Base-by-base conservation (phyloP, 768 basidiomycete species). In the Leccinellum albellum region DNA sequence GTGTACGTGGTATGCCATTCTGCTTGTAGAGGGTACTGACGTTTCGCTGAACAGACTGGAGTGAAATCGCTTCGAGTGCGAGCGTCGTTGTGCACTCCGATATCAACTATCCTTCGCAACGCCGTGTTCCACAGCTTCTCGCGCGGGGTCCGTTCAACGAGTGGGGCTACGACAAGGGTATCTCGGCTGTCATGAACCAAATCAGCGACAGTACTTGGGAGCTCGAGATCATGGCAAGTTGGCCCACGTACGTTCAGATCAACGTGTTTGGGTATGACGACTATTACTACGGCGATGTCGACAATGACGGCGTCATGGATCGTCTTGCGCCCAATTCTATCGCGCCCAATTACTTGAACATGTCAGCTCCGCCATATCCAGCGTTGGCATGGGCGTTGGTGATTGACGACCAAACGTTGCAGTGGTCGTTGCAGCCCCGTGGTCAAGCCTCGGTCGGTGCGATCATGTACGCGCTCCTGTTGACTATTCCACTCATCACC, bases 251-350 rank as follows among this genome's bases (percentile, higher is more conserved):
- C 63, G 76, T 96, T 29, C 91, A 97, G 71, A 78, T 96, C 54
- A 95, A 96, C 73, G 87, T 96, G 52, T 96, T 86, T 78, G 88
- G 85, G 56, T 94, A 85, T 70, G 93, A 95, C 67, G 85, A 95
- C 64, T 97, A 84, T 76, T 97, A 88, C 76, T 96, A 95, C 63
- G 94, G 94, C 57, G 94, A 97, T 65, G 75, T 83, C 13, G 94
- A 97, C 66, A 85, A 79, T 28, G 94, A 97, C 65, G 91, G 91
- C 50, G 76, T 94, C 51, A 78, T 97, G 64, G 94, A 96, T 65
- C 91, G 94, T 54, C 82, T 96, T 7, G 91, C 94, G 13, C 94
- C 94, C 21, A 95, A 95, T 72, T 83, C 85, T 5, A 81, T 82
- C 24, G 88, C 91, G 1, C 83, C 91, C 28, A 95, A 94, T 71